phyloP scores from a whole-genome alignment of 192 early-diverging fungal species.

The Entomortierella beljakovae region DNA sequence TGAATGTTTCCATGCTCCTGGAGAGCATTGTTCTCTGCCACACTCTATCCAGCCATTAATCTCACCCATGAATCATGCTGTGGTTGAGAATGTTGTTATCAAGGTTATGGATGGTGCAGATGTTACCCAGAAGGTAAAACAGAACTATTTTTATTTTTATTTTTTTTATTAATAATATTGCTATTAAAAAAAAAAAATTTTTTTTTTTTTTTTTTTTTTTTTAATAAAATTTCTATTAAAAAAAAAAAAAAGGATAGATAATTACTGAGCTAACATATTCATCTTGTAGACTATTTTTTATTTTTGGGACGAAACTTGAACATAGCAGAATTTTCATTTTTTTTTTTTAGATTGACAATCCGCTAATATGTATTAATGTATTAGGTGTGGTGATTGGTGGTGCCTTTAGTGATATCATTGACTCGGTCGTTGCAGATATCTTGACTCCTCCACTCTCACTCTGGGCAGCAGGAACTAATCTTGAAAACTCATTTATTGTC shows the following conservation, averaged over 20 bases:
- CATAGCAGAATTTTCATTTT: too few species aligned
- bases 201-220: too few species aligned
- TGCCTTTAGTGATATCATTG: conserved; percentile 50
- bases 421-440: conserved; percentile 58
- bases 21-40: conserved; percentile 35
- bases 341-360: neutral
- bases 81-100: conserved; percentile 43
- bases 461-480: conserved; percentile 51
- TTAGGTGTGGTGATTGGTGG: conserved; percentile 57
- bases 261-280: neutral
- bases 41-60: conserved; percentile 30
- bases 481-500: conserved; percentile 58
- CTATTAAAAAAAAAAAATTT: too few species aligned
- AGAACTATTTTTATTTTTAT: too few species aligned
- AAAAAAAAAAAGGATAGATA: neutral
- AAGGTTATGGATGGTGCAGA: conserved; percentile 43
- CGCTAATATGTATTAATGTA: neutral
- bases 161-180: too few species aligned
- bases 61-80: conserved; percentile 16
- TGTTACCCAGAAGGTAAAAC: conserved; percentile 34
- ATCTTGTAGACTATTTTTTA: conserved; percentile 28
- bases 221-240: too few species aligned
- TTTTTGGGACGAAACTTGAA: conserved; percentile 37
- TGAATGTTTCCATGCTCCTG: conserved; percentile 21
- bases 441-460: conserved; percentile 54